Percentiles rank a stretch among this genome's conserved stretches.
These are phyloP conservation scores for Margaritispora aquatica DNA, from an alignment of 495 filamentous ascomycete genomes.

Conservation along the genomic window DNA sequence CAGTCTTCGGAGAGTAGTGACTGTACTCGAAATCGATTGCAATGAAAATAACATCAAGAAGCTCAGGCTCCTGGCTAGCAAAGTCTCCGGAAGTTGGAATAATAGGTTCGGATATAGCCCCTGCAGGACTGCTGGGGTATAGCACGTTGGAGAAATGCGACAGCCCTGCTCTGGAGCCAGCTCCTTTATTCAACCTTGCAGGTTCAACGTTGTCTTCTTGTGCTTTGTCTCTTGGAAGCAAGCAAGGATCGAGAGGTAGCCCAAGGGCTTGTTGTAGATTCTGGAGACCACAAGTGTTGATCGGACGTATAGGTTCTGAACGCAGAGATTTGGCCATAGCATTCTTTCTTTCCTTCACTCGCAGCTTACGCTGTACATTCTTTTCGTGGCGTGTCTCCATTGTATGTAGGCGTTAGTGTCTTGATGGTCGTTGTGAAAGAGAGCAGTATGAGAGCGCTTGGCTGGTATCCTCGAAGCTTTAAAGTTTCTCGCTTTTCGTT, in stretches of 20 bases:
- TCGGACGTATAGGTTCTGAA: background rate
- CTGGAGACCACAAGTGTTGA: slow-evolving; percentile 1
- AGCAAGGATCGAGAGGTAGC: background rate
- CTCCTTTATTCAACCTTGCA: background rate
- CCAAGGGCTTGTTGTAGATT: background rate
- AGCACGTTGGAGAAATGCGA: background rate
- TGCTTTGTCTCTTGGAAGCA: background rate
- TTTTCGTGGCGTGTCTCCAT: background rate
- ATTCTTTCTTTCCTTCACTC: slow-evolving; percentile 1
- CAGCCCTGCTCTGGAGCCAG: background rate
- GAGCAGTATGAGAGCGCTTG: background rate
- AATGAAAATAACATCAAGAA: slow-evolving; percentile 4
- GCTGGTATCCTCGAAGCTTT: background rate
- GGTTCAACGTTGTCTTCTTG: background rate
- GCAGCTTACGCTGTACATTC: background rate
- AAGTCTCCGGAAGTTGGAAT: background rate
- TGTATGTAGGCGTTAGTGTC: background rate
- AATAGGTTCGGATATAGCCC: background rate
- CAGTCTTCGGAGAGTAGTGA: slow-evolving; percentile 3
- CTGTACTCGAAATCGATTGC: slow-evolving; percentile 7
- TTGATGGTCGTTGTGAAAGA: background rate
- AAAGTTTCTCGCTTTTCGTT: background rate
- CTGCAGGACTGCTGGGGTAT: background rate
- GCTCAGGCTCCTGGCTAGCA: background rate
- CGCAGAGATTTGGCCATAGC: slow-evolving; percentile 1